These are phyloP conservation scores for Aspergillus biplanus DNA, from an alignment of 495 filamentous ascomycete genomes.

Conservation along the genomic window DNA sequence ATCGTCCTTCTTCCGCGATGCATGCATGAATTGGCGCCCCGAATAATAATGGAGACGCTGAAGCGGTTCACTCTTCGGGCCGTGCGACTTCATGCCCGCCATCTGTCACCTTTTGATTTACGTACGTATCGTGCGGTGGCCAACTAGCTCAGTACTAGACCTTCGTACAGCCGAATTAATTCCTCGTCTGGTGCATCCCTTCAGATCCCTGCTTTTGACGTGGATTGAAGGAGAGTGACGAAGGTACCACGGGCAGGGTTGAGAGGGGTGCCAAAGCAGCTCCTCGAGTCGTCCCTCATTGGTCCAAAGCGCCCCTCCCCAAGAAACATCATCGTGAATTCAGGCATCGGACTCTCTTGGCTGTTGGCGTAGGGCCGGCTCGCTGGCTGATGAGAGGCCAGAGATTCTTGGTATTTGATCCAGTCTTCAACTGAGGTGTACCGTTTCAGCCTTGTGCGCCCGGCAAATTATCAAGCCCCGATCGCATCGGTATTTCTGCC, in stretches of 20 bases:
- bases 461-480: not conserved
- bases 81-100: constrained; percentile 3
- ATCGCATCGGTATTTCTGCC: no score
- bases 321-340: constrained; percentile 14
- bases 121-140: not conserved
- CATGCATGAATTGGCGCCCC: constrained; percentile 7
- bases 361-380: not conserved
- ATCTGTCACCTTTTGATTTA: constrained; percentile 1
- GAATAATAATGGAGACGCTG: not conserved
- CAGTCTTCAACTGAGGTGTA: not conserved
- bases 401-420: not conserved
- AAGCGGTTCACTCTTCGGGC: not conserved
- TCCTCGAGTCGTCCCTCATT: not conserved
- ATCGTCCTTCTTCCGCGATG: constrained; percentile 7
- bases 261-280: not conserved
- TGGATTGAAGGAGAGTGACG: not conserved
- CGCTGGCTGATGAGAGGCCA: not conserved
- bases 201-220: not conserved
- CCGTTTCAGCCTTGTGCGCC: not conserved
- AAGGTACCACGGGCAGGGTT: not conserved
- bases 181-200: not conserved
- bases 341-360: not conserved
- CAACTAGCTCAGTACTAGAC: not conserved
- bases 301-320: not conserved
- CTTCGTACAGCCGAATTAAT: not conserved